Evolutionary conservation across 164 flowering plant genomes (phyloP).

Genomic region (Paratinospora sagittata): DNA sequence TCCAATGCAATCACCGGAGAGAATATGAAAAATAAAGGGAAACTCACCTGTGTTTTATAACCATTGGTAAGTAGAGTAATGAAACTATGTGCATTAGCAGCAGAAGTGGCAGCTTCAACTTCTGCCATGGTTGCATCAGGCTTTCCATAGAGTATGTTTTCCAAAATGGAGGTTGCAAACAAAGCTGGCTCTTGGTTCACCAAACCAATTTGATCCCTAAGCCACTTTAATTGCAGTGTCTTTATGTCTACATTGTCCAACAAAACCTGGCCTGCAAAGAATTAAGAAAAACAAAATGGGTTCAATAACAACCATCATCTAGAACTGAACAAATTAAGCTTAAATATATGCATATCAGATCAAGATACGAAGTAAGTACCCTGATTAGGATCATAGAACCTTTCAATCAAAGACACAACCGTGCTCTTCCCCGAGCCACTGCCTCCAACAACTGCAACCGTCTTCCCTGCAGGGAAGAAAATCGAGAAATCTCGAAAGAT

Average conservation of each 20-base stretch:
- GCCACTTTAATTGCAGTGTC: slow-evolving; percentile 66
- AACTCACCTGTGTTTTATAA: slow-evolving; percentile 75
- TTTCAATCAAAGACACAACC: slow-evolving; percentile 83
- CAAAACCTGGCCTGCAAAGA: slow-evolving; percentile 68
- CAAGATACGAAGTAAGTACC: slow-evolving; percentile 48
- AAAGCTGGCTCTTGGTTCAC: slow-evolving; percentile 99
- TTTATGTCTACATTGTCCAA: slow-evolving; percentile 81
- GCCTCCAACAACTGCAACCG: slow-evolving; percentile 94
- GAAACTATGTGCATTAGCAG: slow-evolving; percentile 96
- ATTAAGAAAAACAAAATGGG: neutral
- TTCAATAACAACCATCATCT: slow-evolving; percentile 1
- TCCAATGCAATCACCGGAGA: neutral
- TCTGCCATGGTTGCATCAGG: slow-evolving; percentile 86
- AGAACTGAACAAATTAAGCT: neutral
- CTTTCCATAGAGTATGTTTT: slow-evolving; percentile 90
- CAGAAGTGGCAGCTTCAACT: slow-evolving; percentile 86
- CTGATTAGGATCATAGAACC: slow-evolving; percentile 91
- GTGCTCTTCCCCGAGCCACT: slow-evolving; percentile 99
- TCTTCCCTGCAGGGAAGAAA: slow-evolving; percentile 81
- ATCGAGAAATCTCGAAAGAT: slow-evolving; percentile 76
- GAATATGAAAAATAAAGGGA: neutral
- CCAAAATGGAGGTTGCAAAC: slow-evolving; percentile 91
- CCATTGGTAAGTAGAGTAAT: slow-evolving; percentile 87
- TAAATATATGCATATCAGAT: neutral
- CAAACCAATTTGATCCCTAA: slow-evolving; percentile 84